Conservation (phyloP, 139 green algal species). For the Micractinium conductrix region DNA sequence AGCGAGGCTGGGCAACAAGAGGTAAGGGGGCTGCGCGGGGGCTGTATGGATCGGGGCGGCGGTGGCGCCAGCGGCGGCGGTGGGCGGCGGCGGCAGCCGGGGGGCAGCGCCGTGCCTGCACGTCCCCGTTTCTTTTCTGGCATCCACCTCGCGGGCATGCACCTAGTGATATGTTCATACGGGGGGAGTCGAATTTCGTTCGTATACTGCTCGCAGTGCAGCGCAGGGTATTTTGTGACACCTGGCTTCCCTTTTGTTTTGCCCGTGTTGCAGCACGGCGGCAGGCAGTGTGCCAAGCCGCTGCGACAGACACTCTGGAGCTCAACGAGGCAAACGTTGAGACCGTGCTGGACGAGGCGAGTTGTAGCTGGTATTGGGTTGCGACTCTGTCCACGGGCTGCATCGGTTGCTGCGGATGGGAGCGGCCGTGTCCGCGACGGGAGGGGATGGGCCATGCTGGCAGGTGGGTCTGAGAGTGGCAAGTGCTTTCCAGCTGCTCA, state of each 20-base stretch:
- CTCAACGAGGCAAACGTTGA: constrained; percentile 99
- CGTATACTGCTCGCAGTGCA: neutral
- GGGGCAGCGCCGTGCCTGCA: neutral
- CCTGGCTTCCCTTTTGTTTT: neutral
- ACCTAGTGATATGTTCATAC: no score
- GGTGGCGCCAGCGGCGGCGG: neutral
- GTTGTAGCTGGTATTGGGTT: neutral
- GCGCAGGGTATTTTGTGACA: no score
- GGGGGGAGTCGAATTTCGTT: no score
- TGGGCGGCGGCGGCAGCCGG: no score
- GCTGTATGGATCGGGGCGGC: no score
- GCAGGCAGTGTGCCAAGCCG: constrained; percentile 9
- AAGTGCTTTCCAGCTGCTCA: neutral
- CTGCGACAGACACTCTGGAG: constrained; percentile 73
- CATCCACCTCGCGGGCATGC: neutral
- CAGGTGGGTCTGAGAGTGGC: neutral
- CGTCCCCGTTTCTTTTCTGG: neutral
- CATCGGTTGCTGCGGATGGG: neutral
- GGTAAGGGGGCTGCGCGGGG: neutral
- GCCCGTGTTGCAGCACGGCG: neutral
- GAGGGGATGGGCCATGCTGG: no score
- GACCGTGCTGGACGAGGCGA: constrained; percentile 95
- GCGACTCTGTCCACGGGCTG: neutral
- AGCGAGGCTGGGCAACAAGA: neutral
- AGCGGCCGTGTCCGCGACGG: neutral